These are phyloP conservation scores for Penicillium nordicum DNA, from an alignment of 2,329 filamentous ascomycete genomes.

Conservation along the genomic window DNA sequence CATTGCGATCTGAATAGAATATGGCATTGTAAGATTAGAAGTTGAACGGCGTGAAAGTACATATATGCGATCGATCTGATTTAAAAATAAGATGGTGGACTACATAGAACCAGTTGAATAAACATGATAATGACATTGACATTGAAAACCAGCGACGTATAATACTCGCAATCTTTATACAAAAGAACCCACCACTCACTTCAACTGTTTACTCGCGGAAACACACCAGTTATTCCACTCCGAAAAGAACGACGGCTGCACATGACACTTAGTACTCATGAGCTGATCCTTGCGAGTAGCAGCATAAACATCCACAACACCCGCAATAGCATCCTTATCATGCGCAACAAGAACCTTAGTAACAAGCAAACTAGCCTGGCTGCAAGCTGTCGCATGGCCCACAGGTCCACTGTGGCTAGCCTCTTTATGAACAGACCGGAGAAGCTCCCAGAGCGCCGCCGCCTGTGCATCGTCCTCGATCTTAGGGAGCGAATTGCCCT, in stretches of 20 bases:
- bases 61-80: no score
- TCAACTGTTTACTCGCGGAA: constrained; percentile 42
- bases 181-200: constrained; percentile 13
- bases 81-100: not conserved
- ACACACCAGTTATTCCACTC: constrained; percentile 73
- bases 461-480: constrained; percentile 32
- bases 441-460: constrained; percentile 53
- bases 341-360: constrained; percentile 44
- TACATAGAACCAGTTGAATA: not conserved
- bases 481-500: constrained; percentile 45
- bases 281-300: constrained; percentile 60
- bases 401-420: constrained; percentile 56
- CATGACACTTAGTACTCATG: constrained; percentile 53
- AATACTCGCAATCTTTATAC: not conserved
- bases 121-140: constrained; percentile 4
- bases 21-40: not conserved
- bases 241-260: constrained; percentile 64
- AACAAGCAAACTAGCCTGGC: constrained; percentile 51
- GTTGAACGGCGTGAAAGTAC: not conserved
- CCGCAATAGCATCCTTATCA: constrained; percentile 52
- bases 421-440: constrained; percentile 67
- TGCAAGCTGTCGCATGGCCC: constrained; percentile 70
- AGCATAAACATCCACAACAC: constrained; percentile 62
- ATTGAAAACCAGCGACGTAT: not conserved
- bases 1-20: no score